A percentile compares a stretch with the other conserved stretches of the same genome.
phyloP scores from a whole-genome alignment of 768 basidiomycete genomes.

The Mycena chlorophos region DNA sequence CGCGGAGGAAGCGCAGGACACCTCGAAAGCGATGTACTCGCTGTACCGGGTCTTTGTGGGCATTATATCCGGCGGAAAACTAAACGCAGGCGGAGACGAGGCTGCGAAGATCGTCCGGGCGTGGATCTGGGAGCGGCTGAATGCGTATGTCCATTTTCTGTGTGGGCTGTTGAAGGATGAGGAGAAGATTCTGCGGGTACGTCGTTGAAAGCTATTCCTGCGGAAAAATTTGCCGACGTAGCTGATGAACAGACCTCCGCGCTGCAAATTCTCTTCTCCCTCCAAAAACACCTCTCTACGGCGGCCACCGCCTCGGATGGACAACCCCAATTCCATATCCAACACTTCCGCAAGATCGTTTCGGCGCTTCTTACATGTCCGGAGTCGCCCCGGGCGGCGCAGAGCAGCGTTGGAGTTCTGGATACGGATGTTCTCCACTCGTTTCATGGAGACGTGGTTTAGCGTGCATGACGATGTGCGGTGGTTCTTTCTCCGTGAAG shows the following conservation, averaged over 20 bases:
- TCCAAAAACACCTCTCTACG: slow-evolving; percentile 77
- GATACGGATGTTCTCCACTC: slow-evolving; percentile 60
- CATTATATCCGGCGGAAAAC: slow-evolving; percentile 58
- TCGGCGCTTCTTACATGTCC: slow-evolving; percentile 63
- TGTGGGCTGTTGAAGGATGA: slow-evolving; percentile 72
- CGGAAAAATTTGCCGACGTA: not conserved
- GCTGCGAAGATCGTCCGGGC: slow-evolving; percentile 64
- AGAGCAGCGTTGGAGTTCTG: slow-evolving; percentile 37
- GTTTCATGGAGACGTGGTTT: slow-evolving; percentile 73
- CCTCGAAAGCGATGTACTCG: slow-evolving; percentile 78
- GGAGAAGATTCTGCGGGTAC: slow-evolving; percentile 72
- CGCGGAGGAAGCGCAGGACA: slow-evolving; percentile 51
- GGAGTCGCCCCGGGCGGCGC: slow-evolving; percentile 37
- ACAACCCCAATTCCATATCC: slow-evolving; percentile 66
- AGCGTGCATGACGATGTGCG: slow-evolving; percentile 80
- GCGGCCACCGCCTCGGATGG: slow-evolving; percentile 48
- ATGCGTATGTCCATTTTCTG: slow-evolving; percentile 69
- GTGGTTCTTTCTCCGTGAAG: slow-evolving; percentile 86
- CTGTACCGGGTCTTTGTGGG: slow-evolving; percentile 75
- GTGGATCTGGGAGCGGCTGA: slow-evolving; percentile 80
- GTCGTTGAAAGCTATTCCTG: slow-evolving; percentile 28
- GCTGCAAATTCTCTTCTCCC: slow-evolving; percentile 72
- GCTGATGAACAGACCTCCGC: slow-evolving; percentile 55
- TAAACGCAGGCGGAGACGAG: slow-evolving; percentile 51
- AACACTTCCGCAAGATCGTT: slow-evolving; percentile 67